phyloP scores from a whole-genome alignment of 345 rosid genomes.

The Populus simonii region DNA sequence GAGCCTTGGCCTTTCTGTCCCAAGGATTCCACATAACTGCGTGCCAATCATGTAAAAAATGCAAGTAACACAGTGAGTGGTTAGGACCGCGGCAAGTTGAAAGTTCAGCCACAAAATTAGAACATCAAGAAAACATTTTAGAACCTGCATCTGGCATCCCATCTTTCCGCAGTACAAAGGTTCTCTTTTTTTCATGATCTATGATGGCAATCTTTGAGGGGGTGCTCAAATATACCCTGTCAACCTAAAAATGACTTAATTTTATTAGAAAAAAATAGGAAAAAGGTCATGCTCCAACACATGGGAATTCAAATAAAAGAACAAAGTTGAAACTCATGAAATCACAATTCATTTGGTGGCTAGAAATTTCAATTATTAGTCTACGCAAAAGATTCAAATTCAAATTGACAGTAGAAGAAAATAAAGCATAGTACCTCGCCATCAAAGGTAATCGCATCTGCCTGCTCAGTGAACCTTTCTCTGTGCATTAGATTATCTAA shows the following conservation, averaged over 20 bases:
- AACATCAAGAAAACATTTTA: constrained; percentile 2
- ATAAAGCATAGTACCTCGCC: constrained; percentile 56
- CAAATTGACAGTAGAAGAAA: not conserved
- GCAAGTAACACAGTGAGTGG: not conserved
- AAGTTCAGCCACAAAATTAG: not conserved
- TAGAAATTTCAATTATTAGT: not conserved
- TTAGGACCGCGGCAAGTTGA: not conserved
- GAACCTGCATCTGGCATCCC: constrained; percentile 89
- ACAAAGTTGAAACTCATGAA: not conserved
- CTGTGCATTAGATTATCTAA: constrained; percentile 62
- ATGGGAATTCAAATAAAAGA: not conserved
- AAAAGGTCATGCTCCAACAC: not conserved
- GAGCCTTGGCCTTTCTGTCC: constrained; percentile 78
- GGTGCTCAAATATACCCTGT: constrained; percentile 85
- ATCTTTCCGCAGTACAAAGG: constrained; percentile 76
- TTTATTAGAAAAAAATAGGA: not conserved
- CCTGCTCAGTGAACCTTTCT: constrained; percentile 92
- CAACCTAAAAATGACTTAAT: constrained; percentile 38
- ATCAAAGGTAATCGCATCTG: constrained; percentile 93
- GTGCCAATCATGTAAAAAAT: constrained; percentile 4
- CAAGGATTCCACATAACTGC: constrained; percentile 96
- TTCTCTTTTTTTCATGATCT: constrained; percentile 94
- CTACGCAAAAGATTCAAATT: not conserved
- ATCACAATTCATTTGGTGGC: not conserved
- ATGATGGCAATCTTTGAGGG: constrained; percentile 89